Conservation (phyloP, 2,329 filamentous ascomycete genomes). For the Aspergillus fructus region DNA sequence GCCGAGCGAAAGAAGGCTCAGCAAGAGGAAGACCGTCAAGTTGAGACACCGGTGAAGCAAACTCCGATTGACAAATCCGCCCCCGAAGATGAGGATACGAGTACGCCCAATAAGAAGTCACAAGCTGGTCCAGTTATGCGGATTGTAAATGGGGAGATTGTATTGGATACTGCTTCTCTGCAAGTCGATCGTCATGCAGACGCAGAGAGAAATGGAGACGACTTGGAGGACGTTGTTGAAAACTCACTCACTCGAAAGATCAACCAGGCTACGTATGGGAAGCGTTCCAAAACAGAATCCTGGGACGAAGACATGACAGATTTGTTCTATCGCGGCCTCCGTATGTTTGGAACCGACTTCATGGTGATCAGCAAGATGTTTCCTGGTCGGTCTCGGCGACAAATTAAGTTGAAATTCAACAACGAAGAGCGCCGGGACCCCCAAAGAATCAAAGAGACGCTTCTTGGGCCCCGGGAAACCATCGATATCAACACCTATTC, state of each 20-base stretch:
- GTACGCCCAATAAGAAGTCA: conserved; percentile 22
- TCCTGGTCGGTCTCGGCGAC: conserved; percentile 56
- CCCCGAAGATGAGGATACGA: conserved; percentile 19
- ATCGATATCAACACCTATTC: conserved; percentile 47
- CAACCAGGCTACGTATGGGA: conserved; percentile 48
- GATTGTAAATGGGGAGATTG: conserved; percentile 59
- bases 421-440: conserved; percentile 60
- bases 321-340: conserved; percentile 61
- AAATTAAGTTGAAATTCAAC: conserved; percentile 64
- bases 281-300: conserved; percentile 51
- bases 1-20: conserved; percentile 45
- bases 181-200: conserved; percentile 57
- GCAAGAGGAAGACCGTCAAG: conserved; percentile 29
- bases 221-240: conserved; percentile 47
- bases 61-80: conserved; percentile 24
- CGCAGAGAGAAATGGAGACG: conserved; percentile 48
- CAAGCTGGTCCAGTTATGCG: conserved; percentile 49
- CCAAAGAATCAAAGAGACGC: conserved; percentile 51
- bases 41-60: conserved; percentile 26
- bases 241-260: conserved; percentile 48
- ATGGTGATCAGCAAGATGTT: conserved; percentile 64
- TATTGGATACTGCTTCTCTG: conserved; percentile 52
- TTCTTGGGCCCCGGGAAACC: conserved; percentile 47
- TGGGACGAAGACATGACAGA: conserved; percentile 62
- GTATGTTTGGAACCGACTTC: conserved; percentile 66